phyloP scores from a whole-genome alignment of 345 rosid genomes.

The Corchorus capsularis region DNA sequence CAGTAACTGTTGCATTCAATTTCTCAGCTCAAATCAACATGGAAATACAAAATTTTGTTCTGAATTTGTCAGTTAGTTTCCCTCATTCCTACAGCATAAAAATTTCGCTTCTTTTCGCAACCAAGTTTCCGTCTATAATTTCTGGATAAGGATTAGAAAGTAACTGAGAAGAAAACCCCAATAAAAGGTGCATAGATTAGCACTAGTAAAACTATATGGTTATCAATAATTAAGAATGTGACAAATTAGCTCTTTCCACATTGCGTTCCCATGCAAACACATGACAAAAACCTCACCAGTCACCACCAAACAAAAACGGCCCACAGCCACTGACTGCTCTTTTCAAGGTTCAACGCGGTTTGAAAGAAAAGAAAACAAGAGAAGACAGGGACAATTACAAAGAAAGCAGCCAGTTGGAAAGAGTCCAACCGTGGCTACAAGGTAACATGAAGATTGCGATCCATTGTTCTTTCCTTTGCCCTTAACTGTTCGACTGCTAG shows the following conservation, averaged over 20 bases:
- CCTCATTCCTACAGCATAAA: not conserved
- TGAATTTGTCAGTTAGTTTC: not conserved
- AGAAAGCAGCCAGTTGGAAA: not conserved
- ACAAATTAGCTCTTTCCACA: not conserved
- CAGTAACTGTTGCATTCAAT: too few relatives aligned
- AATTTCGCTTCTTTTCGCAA: constrained; percentile 29
- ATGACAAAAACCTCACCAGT: not conserved
- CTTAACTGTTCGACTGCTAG: not conserved
- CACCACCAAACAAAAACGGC: too few relatives aligned
- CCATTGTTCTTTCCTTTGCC: not conserved
- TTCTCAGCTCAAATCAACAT: not conserved
- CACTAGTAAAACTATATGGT: not conserved
- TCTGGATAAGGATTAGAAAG: constrained; percentile 13
- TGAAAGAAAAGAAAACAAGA: not conserved
- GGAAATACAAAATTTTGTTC: not conserved
- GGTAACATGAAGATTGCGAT: not conserved
- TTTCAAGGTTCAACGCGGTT: not conserved
- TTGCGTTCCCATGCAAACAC: not conserved
- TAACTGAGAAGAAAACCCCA: not conserved
- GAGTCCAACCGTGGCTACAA: not conserved
- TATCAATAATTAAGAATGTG: not conserved
- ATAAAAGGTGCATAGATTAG: not conserved
- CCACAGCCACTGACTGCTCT: not conserved
- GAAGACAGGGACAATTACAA: too few relatives aligned
- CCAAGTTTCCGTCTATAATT: not conserved